A percentile compares a stretch with the other conserved stretches of the same genome.
phyloP scores from a whole-genome alignment of 768 basidiomycete species.

The Mycena albidolilacea region DNA sequence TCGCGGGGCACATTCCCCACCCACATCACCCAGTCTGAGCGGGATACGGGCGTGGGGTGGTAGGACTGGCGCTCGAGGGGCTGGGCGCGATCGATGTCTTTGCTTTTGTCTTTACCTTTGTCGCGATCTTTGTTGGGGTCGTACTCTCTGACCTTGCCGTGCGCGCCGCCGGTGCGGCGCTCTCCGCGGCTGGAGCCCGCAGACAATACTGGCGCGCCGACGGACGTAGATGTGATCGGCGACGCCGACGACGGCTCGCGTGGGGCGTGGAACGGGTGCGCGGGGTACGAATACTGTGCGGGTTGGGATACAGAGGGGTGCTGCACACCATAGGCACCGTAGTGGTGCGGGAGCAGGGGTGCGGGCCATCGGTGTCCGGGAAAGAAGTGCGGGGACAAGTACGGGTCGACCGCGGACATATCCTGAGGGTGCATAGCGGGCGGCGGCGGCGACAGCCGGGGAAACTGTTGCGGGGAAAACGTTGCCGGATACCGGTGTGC shows the following conservation, averaged over 20 bases:
- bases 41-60: slow-evolving; percentile 78
- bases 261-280: background rate
- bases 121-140: background rate
- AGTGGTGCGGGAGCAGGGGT: slow-evolving; percentile 1
- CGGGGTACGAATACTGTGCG: slow-evolving; percentile 2
- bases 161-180: background rate
- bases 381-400: background rate
- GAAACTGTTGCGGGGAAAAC: background rate
- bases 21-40: slow-evolving; percentile 70
- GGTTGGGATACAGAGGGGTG: background rate
- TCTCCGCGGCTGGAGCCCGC: slow-evolving; percentile 1
- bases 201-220: background rate
- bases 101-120: background rate
- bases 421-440: slow-evolving; percentile 1
- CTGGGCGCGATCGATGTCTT: background rate
- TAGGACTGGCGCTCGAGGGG: slow-evolving; percentile 63
- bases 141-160: background rate
- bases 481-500: background rate
- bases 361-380: background rate
- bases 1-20: slow-evolving; percentile 85
- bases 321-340: background rate
- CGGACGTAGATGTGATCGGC: background rate
- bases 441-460: background rate
- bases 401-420: background rate
- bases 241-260: background rate